phyloP scores from a whole-genome alignment of 805 yeast species.

The Candida anglica region DNA sequence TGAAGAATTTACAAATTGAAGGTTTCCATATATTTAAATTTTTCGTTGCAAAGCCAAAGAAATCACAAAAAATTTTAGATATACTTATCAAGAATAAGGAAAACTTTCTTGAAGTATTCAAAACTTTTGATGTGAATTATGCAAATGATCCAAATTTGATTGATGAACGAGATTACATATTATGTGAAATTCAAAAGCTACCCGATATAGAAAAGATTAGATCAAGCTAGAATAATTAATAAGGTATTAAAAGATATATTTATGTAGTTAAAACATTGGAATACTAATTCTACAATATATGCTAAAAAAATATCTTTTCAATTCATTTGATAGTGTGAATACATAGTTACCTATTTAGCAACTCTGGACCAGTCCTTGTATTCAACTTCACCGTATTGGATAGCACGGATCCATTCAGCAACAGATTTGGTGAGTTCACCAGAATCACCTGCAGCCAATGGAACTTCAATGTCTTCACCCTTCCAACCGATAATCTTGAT shows the following conservation, averaged over 20 bases:
- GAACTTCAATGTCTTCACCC: conserved; percentile 70
- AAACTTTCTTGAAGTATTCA: conserved; percentile 66
- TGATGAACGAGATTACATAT: conserved; percentile 79
- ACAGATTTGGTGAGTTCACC: conserved; percentile 77
- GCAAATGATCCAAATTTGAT: conserved; percentile 63
- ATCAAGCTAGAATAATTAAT: not conserved
- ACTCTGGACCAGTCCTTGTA: conserved; percentile 52
- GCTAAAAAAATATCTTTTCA: no score
- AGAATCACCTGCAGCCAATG: conserved; percentile 76
- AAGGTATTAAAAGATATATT: no score
- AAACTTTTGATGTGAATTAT: conserved; percentile 57
- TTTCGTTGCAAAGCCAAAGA: conserved; percentile 94
- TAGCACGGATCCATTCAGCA: conserved; percentile 80
- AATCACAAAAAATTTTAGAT: conserved; percentile 74
- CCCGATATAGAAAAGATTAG: conserved; percentile 48
- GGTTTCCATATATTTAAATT: conserved; percentile 92
- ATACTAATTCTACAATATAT: no score
- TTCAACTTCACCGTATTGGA: conserved; percentile 84
- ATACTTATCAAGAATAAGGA: conserved; percentile 80
- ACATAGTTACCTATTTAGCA: conserved; percentile 26
- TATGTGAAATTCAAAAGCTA: conserved; percentile 65
- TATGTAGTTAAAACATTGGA: no score
- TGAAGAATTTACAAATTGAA: conserved; percentile 83
- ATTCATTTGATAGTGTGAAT: no score
- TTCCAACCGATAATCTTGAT: conserved; percentile 82